These are phyloP conservation scores for Fusarium sp. DNA, from an alignment of 2,329 filamentous ascomycete genomes.

Conservation along the genomic window DNA sequence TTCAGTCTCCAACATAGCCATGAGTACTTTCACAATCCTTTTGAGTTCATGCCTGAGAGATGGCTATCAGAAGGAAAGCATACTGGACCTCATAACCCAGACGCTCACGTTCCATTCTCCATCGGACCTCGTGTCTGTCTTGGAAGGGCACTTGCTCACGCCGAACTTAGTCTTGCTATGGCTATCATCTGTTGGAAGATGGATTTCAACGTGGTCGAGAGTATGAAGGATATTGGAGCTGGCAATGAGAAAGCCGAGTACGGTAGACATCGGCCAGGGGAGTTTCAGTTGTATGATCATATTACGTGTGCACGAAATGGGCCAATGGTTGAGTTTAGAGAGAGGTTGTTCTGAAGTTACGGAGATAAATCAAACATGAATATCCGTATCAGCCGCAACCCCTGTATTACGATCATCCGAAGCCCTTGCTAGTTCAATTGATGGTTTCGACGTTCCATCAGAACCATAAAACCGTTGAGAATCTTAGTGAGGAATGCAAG, in stretches of 20 bases:
- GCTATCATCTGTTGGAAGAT: constrained; percentile 3
- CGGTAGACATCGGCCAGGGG: neutral
- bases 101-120: neutral
- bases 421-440: neutral
- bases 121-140: neutral
- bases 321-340: constrained; percentile 3
- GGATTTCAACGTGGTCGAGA: neutral
- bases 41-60: neutral
- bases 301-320: neutral
- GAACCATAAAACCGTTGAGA: neutral
- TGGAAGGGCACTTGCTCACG: neutral
- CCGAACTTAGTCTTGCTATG: neutral
- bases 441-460: neutral
- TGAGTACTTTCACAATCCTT: neutral
- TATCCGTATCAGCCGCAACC: neutral
- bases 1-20: neutral
- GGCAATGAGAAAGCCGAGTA: neutral
- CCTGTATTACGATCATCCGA: neutral
- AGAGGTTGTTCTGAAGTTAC: neutral
- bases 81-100: neutral
- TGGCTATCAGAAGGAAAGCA: neutral
- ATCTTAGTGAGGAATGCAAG: neutral
- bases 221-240: constrained; percentile 4
- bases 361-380: neutral
- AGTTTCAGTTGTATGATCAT: constrained; percentile 2